These are phyloP conservation scores for Handroanthus guayacan DNA, from an alignment of 257 asterid genomes.

Conservation along the genomic window DNA sequence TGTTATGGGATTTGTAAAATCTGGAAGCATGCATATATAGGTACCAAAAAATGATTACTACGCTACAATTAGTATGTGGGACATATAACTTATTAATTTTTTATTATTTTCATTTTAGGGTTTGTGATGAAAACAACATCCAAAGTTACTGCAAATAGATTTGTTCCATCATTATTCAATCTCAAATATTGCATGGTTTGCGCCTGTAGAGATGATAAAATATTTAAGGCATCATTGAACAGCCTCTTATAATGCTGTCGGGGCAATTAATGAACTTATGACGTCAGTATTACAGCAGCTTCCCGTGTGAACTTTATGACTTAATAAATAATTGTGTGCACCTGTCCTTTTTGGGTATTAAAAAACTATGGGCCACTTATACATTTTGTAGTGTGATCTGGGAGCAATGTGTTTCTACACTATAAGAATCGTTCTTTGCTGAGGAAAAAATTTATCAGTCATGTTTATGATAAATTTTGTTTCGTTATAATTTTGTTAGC, in stretches of 20 bases:
- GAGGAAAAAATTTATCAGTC: too few species aligned
- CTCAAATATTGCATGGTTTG: slow-evolving; percentile 26
- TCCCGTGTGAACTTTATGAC: slow-evolving; percentile 32
- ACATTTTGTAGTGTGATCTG: slow-evolving; percentile 35
- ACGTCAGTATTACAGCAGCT: slow-evolving; percentile 38
- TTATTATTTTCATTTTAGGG: not conserved
- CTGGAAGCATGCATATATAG: slow-evolving; percentile 37
- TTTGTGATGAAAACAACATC: slow-evolving; percentile 8
- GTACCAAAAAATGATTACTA: slow-evolving; percentile 22
- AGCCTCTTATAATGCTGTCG: slow-evolving; percentile 40
- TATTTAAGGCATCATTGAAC: slow-evolving; percentile 28
- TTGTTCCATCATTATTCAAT: slow-evolving; percentile 15
- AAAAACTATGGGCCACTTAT: slow-evolving; percentile 26
- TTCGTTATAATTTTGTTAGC: too few species aligned
- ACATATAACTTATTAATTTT: not conserved
- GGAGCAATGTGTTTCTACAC: not conserved
- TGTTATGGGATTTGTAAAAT: slow-evolving; percentile 12
- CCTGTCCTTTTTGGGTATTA: slow-evolving; percentile 22
- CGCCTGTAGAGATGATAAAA: slow-evolving; percentile 5
- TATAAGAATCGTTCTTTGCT: too few species aligned
- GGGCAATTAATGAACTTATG: slow-evolving; percentile 27
- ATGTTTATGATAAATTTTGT: too few species aligned
- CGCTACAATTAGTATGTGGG: slow-evolving; percentile 31
- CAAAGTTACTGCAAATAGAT: slow-evolving; percentile 15
- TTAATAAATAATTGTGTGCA: slow-evolving; percentile 25